phyloP scores from a whole-genome alignment of 257 asterid species.

The Paulownia fortunei region DNA sequence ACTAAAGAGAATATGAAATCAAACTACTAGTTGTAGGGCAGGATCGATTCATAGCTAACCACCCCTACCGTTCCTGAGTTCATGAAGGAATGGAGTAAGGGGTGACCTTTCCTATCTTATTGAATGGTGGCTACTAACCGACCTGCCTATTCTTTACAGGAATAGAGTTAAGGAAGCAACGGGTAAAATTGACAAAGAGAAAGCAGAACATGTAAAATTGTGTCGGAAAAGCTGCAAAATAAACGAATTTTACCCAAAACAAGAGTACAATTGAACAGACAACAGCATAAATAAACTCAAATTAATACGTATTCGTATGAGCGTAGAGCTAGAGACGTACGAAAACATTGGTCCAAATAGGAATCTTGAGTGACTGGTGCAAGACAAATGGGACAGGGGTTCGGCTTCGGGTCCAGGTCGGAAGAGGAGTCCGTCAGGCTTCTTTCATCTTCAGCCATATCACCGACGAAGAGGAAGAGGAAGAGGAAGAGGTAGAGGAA shows the following conservation, averaged over 20 bases:
- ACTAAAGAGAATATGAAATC: too few species aligned
- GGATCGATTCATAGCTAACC: too few species aligned
- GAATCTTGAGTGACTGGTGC: conserved; percentile 53
- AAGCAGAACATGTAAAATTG: neutral
- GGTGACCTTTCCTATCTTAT: too few species aligned
- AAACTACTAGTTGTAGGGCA: too few species aligned
- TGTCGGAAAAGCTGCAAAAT: neutral
- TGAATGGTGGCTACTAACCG: too few species aligned
- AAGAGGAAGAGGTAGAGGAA: too few species aligned
- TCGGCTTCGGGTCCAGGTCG: conserved; percentile 43
- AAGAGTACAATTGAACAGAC: neutral
- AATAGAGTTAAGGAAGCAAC: too few species aligned
- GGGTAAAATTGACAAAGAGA: neutral
- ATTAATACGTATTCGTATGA: neutral
- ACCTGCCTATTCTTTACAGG: too few species aligned
- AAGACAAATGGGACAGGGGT: conserved; percentile 72
- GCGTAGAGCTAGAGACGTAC: conserved; percentile 44
- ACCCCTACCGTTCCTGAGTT: too few species aligned
- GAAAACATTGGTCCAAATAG: conserved; percentile 78
- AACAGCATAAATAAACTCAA: neutral
- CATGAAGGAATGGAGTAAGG: too few species aligned
- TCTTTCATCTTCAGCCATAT: conserved; percentile 38
- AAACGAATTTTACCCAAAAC: neutral
- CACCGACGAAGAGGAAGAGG: too few species aligned
- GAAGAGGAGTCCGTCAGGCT: conserved; percentile 39